Evolutionary conservation across 2,329 filamentous ascomycete genomes (phyloP), one percentile per base, ranked within the genome.

Genomic region (Fusarium pseudocircinatum): DNA sequence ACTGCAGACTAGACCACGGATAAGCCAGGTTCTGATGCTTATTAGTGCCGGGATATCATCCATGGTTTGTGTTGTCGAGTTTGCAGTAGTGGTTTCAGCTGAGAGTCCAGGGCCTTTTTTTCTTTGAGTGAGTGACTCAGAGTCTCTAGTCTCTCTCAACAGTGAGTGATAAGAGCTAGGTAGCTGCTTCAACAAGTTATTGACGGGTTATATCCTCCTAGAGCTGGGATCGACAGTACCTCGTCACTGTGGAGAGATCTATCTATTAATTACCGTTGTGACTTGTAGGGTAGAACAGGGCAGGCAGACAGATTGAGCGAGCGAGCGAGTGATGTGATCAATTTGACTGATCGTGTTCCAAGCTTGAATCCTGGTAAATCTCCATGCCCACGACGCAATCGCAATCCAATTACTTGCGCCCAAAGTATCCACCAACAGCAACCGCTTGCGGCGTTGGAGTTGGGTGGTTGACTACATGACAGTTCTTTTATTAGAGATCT

Each of bases 41-140:
- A 39, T 49, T 63, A 34, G 28, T 60, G 40, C 42, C 44, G 13
- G 34, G 68, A 36, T 61, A 58, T 61, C 43, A 53, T 57, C 40
- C 60, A 57, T 56, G 42, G 50, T 53, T 57, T 32, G 52, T 67
- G 47, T 58, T 67, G 60, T 30, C 43, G 53, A 47, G 52, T n/a
- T 61, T 63, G 70, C 66, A 71, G 70, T 73, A 74, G 70, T 50
- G 43, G 61, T 73, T 73, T 73, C 67, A 73, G 70, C 61, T 74
- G 47, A 59, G 69, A 40, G 60, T 52, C 49, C 37, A 36, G 56
- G 56, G 44, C 42, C 30, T 34, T 61, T 46, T 30, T 49, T 52
- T 39, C 60, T 62, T 32, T 18, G 22, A 44, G 39, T 42, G 37
- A 47, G 34, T 63, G 65, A 58, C 42, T 69, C 59, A 37, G 24